Conservation (phyloP, 2,329 filamentous ascomycete species). For the Colletotrichum noveboracense region DNA sequence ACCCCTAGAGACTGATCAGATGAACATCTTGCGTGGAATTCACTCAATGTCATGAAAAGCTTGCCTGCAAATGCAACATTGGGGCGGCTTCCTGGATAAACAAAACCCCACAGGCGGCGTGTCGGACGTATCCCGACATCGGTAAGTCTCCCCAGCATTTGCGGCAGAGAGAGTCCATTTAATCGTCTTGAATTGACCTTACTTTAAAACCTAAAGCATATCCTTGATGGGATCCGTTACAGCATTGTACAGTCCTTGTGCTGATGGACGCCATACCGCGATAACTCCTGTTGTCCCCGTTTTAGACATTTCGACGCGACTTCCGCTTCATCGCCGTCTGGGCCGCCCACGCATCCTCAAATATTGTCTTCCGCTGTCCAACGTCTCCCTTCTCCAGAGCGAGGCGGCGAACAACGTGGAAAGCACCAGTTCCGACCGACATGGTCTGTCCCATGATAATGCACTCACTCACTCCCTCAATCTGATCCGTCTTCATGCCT, state of each 20-base stretch:
- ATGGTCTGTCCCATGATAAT: conserved; percentile 99
- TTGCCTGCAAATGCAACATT: not conserved
- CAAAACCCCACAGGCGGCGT: not conserved
- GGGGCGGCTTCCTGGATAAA: not conserved
- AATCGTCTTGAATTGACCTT: not conserved
- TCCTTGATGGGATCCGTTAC: not conserved
- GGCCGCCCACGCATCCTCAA: conserved; percentile 71
- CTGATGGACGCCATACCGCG: not conserved
- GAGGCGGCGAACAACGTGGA: conserved; percentile 83
- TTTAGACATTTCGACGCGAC: not conserved
- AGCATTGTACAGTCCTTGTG: not conserved
- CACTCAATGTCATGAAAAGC: not conserved
- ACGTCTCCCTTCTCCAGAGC: conserved; percentile 68
- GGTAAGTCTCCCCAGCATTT: not conserved
- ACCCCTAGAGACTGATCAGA: not conserved
- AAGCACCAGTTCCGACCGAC: conserved; percentile 87
- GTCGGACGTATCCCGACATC: not conserved
- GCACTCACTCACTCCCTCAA: conserved; percentile 93
- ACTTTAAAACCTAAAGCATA: not conserved
- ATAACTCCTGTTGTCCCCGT: not conserved
- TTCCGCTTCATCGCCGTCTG: conserved; percentile 28
- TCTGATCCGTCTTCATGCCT: conserved; percentile 87
- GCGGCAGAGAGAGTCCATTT: not conserved
- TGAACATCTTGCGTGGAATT: not conserved
- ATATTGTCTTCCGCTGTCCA: conserved; percentile 64